These are phyloP conservation scores for Tirmania nivea DNA, from an alignment of 495 filamentous ascomycete genomes.

Conservation along the genomic window DNA sequence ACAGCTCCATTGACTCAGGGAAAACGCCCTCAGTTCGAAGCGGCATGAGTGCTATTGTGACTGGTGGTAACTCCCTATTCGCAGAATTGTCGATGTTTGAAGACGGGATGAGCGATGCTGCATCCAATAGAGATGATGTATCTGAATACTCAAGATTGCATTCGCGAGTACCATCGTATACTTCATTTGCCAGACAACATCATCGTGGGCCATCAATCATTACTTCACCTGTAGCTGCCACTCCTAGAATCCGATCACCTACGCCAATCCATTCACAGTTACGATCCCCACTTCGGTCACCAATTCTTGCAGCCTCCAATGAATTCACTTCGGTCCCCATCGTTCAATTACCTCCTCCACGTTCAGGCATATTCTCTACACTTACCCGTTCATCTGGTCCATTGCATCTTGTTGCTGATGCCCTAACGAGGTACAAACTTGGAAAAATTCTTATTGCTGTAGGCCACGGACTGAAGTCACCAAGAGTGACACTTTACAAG, in stretches of 20 bases:
- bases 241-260: neutral
- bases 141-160: neutral
- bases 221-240: conserved; percentile 12
- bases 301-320: neutral
- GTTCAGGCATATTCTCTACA: neutral
- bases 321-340: neutral
- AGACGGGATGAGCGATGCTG: neutral
- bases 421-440: neutral
- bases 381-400: neutral
- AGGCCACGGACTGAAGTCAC: neutral
- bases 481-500: neutral
- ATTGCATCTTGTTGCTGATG: neutral
- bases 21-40: neutral
- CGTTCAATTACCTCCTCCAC: neutral
- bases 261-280: neutral
- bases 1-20: conserved; percentile 1
- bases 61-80: neutral
- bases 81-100: neutral
- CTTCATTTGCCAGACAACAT: conserved; percentile 5
- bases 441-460: neutral
- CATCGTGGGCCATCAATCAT: conserved; percentile 2
- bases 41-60: neutral
- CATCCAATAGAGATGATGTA: conserved; percentile 1
- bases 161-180: neutral
- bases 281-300: neutral